Evolutionary conservation across 495 filamentous ascomycete genomes (phyloP).

Genomic region (Entonaema liquescens): DNA sequence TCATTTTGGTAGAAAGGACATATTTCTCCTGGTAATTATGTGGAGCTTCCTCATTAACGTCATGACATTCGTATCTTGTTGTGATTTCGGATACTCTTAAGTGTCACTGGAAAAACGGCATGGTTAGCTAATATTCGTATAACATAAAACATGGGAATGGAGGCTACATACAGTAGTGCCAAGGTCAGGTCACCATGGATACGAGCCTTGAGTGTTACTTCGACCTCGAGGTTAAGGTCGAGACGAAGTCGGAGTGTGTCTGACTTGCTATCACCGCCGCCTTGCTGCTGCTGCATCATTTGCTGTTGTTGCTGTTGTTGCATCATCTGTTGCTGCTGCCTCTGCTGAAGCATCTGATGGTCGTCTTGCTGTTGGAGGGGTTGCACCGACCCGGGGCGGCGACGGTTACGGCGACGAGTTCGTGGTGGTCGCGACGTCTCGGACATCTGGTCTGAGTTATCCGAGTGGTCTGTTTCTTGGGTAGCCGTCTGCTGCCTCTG

Average conservation of each 20-base stretch:
- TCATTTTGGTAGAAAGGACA: not conserved
- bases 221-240: slow-evolving; percentile 83
- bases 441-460: slow-evolving; percentile 54
- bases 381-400: slow-evolving; percentile 35
- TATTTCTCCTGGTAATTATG: not conserved
- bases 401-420: slow-evolving; percentile 36
- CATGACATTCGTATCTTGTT: not conserved
- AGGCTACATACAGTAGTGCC: slow-evolving; percentile 72
- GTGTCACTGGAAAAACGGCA: slow-evolving; percentile 23
- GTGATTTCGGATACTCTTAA: slow-evolving; percentile 10
- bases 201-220: slow-evolving; percentile 84
- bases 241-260: slow-evolving; percentile 76
- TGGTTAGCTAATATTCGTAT: not conserved
- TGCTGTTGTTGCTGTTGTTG: slow-evolving; percentile 41
- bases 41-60: not conserved
- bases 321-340: slow-evolving; percentile 38
- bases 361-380: slow-evolving; percentile 35
- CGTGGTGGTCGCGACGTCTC: slow-evolving; percentile 48
- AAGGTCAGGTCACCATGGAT: slow-evolving; percentile 86
- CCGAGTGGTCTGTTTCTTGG: slow-evolving; percentile 36
- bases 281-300: slow-evolving; percentile 40
- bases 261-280: slow-evolving; percentile 50
- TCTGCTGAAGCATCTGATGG: slow-evolving; percentile 44
- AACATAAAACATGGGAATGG: not conserved
- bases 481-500: slow-evolving; percentile 13